These are phyloP conservation scores for Metschnikowia arizonensis DNA, from an alignment of 805 yeast species.

Conservation along the genomic window DNA sequence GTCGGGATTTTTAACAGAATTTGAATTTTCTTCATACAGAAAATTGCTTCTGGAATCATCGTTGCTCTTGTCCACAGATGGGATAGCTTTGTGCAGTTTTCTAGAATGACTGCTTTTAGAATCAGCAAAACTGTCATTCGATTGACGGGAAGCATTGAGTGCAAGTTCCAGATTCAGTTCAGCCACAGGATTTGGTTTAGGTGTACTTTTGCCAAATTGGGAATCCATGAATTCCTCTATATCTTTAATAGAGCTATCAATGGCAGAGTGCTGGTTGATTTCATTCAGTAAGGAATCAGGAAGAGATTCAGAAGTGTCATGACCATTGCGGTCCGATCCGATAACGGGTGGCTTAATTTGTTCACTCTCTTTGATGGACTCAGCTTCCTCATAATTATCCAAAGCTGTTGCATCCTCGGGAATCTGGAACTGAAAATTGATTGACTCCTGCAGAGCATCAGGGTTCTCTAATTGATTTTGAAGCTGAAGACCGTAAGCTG, in stretches of 20 bases:
- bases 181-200: neutral
- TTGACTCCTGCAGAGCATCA: slow-evolving; percentile 3
- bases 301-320: slow-evolving; percentile 4
- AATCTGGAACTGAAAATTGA: slow-evolving; percentile 9
- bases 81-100: neutral
- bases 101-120: slow-evolving; percentile 6
- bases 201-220: slow-evolving; percentile 20
- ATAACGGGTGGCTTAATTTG: neutral
- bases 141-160: neutral
- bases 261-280: slow-evolving; percentile 14
- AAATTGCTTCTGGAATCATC: slow-evolving; percentile 9
- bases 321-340: neutral
- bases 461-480: slow-evolving; percentile 19
- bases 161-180: neutral
- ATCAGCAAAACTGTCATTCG: slow-evolving; percentile 4
- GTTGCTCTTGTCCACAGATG: neutral
- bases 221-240: slow-evolving; percentile 38
- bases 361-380: slow-evolving; percentile 13
- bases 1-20: neutral
- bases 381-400: slow-evolving; percentile 13
- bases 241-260: slow-evolving; percentile 37
- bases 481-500: slow-evolving; percentile 24
- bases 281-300: slow-evolving; percentile 8
- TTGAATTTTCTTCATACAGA: slow-evolving; percentile 7
- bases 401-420: slow-evolving; percentile 8